phyloP scores from a whole-genome alignment of 108 stramenopile species.

The Fragilaria radians region DNA sequence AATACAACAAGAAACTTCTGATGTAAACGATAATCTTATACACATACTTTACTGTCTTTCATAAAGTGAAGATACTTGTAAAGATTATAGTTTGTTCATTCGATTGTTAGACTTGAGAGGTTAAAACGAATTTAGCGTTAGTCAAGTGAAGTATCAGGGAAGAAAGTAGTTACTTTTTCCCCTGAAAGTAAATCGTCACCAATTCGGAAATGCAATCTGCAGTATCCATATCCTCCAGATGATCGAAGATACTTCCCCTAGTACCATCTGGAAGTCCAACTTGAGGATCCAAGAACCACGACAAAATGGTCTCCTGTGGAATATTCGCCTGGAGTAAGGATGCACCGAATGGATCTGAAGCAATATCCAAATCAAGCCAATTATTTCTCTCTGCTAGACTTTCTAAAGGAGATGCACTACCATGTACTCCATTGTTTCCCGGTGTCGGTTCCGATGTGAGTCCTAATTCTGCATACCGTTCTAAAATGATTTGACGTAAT shows the following conservation, averaged over 20 bases:
- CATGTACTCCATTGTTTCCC: slow-evolving; percentile 93
- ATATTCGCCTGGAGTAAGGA: slow-evolving; percentile 64
- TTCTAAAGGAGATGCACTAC: slow-evolving; percentile 87
- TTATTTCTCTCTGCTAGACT: slow-evolving; percentile 86
- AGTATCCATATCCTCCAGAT: slow-evolving; percentile 83
- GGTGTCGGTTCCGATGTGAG: slow-evolving; percentile 66
- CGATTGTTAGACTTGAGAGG: background rate
- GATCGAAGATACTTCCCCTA: slow-evolving; percentile 80
- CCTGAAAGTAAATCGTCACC: slow-evolving; percentile 42
- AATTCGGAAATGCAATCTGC: slow-evolving; percentile 69
- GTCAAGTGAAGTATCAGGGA: too few species aligned
- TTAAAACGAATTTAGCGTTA: background rate
- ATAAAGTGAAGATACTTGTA: background rate
- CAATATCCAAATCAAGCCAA: slow-evolving; percentile 58
- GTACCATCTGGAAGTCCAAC: slow-evolving; percentile 52
- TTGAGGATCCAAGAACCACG: slow-evolving; percentile 80
- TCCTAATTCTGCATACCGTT: slow-evolving; percentile 62
- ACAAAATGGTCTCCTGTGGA: slow-evolving; percentile 53
- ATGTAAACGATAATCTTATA: too few species aligned
- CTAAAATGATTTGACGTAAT: slow-evolving; percentile 70
- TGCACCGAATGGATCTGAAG: slow-evolving; percentile 71
- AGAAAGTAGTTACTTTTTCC: too few species aligned
- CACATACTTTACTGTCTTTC: too few species aligned
- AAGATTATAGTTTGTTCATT: background rate
- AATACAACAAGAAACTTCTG: too few species aligned